phyloP scores from a whole-genome alignment of 2,329 filamentous ascomycete species.

The Periconia sp. region DNA sequence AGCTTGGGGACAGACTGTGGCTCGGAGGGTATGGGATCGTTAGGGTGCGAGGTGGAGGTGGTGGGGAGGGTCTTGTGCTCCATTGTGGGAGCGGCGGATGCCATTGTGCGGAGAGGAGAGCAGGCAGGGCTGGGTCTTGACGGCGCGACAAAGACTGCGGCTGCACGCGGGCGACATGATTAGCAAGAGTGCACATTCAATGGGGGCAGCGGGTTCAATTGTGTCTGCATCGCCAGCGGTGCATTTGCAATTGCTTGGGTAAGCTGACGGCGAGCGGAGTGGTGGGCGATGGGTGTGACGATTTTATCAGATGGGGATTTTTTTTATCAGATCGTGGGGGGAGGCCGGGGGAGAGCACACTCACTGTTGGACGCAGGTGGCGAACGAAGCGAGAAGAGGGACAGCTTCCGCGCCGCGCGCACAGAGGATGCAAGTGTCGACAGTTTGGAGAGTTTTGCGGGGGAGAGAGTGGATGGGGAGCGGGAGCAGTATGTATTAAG shows the following conservation, averaged over 20 bases:
- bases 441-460: slow-evolving; percentile 15
- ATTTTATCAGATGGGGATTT: slow-evolving; percentile 12
- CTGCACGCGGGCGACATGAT: slow-evolving; percentile 30
- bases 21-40: slow-evolving; percentile 54
- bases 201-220: slow-evolving; percentile 3
- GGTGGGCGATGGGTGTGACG: slow-evolving; percentile 9
- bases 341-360: slow-evolving; percentile 5
- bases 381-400: slow-evolving; percentile 19
- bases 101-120: slow-evolving; percentile 24
- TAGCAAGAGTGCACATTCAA: slow-evolving; percentile 26
- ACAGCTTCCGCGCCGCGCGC: slow-evolving; percentile 16
- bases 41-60: slow-evolving; percentile 52
- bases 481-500: slow-evolving; percentile 10
- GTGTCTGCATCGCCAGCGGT: neutral
- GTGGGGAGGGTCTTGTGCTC: slow-evolving; percentile 46
- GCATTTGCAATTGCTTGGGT: slow-evolving; percentile 15
- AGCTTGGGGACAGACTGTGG: slow-evolving; percentile 44
- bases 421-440: slow-evolving; percentile 5
- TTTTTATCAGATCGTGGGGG: slow-evolving; percentile 40
- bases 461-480: slow-evolving; percentile 12
- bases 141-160: slow-evolving; percentile 28
- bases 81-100: slow-evolving; percentile 23
- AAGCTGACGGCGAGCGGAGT: slow-evolving; percentile 16
- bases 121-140: slow-evolving; percentile 16
- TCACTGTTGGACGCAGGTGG: slow-evolving; percentile 21